Conservation (phyloP, 176 grass and related monocot genomes). For the Carex kokanica region DNA sequence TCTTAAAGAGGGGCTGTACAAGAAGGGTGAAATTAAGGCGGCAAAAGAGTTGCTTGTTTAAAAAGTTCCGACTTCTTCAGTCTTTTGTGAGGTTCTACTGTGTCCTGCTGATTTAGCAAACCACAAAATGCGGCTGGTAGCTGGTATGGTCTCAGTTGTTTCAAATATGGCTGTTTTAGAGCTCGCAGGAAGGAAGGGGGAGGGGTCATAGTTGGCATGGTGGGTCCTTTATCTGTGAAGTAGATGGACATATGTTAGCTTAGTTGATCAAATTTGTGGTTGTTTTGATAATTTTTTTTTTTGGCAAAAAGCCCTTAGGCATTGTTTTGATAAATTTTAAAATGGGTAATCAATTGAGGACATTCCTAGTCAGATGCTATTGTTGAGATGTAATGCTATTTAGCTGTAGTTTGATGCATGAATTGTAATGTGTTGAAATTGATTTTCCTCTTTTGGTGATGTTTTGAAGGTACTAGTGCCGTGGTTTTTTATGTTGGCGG, state of each 20-base stretch:
- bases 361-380: too few relatives aligned
- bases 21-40: too few relatives aligned
- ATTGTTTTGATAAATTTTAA: neutral
- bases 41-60: neutral
- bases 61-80: neutral
- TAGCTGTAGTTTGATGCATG: too few relatives aligned
- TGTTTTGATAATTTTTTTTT: neutral
- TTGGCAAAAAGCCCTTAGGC: too few relatives aligned
- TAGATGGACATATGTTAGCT: neutral
- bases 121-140: neutral
- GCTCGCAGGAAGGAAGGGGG: neutral
- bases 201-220: neutral
- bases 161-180: neutral
- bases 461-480: neutral
- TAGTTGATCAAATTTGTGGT: neutral
- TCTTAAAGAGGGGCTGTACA: too few relatives aligned
- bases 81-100: neutral
- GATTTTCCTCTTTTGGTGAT: too few relatives aligned
- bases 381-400: too few relatives aligned
- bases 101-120: neutral
- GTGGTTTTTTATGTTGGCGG: neutral
- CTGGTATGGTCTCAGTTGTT: neutral
- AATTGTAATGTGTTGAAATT: too few relatives aligned
- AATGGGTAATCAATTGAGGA: too few relatives aligned
- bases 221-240: neutral